Evolutionary conservation across 495 filamentous ascomycete genomes (phyloP), one percentile per base, ranked within the genome.

Genomic region (Corynascus novoguineensis): DNA sequence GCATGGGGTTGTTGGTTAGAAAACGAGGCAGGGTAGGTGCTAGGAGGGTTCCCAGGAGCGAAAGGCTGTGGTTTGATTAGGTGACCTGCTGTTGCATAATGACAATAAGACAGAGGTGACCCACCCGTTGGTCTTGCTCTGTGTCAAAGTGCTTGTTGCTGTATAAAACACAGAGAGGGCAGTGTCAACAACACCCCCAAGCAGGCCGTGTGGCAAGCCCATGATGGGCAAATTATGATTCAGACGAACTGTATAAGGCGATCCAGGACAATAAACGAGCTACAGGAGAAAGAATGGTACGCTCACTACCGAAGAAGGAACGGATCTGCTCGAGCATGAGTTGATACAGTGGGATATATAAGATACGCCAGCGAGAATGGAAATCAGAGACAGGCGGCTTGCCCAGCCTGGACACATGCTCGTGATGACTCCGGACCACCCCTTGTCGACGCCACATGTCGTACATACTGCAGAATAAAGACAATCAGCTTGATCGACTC

Each of bases 101-200:
- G 29, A n/a, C 48, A 25, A 12, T 21, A 6, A 24, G 25, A 22
- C 3, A 9, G 5, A 2, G 12, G 7, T 21, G 0, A 32, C 66
- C 11, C 60, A 74, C 66, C 75, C 76, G 58, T 80, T 80, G 9
- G 76, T 79, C 34, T 71, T 67, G 15, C 53, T 49, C 56, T 78
- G 76, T 4, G 64, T 62, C 40, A 79, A 53, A 12, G 64, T 58
- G 28, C 57, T 53, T 3, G 60, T 59, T 15, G 65, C 59, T 10
- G 41, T 52, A 17, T 59, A 44, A 28, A 63, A 14, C 3, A 54
- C 34, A 1, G 25, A 17, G 21, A 40, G 29, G 15, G 37, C 47
- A 8, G 32, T 28, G 10, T 35, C 25, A 25, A 62, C 8, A 25
- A 55, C 27, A 19, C 46, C 24, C 37, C 46, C 35, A 29, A 64